Evolutionary conservation across 1,139 yeast species (phyloP).

Genomic region (Geotrichum macrosporum): DNA sequence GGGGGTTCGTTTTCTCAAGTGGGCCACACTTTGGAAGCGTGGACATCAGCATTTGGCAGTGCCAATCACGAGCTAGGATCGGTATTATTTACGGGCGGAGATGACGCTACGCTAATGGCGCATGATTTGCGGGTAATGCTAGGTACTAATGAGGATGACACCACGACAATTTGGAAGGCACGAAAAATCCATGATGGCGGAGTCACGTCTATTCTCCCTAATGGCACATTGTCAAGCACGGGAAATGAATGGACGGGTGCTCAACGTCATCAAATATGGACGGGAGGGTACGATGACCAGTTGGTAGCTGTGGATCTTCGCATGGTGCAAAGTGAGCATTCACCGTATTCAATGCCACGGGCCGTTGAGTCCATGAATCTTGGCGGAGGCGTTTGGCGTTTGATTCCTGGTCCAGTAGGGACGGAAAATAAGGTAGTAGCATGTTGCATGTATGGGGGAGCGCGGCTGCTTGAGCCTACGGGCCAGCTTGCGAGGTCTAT

Average conservation of each 20-base stretch:
- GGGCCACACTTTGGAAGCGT: constrained; percentile 71
- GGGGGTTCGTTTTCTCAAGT: neutral
- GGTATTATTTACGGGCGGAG: constrained; percentile 85
- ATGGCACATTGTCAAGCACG: constrained; percentile 23
- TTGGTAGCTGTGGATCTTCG: constrained; percentile 68
- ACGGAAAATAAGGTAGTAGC: constrained; percentile 48
- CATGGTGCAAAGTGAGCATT: constrained; percentile 43
- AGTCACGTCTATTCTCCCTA: constrained; percentile 65
- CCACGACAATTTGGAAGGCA: constrained; percentile 50
- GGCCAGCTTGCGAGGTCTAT: constrained; percentile 43
- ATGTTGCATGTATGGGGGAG: constrained; percentile 97
- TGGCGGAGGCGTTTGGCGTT: constrained; percentile 95
- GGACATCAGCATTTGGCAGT: constrained; percentile 80
- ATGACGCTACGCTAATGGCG: constrained; percentile 71
- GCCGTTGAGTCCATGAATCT: constrained; percentile 47
- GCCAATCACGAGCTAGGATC: constrained; percentile 46
- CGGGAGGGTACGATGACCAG: constrained; percentile 90
- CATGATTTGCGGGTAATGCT: constrained; percentile 57
- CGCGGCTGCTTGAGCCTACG: constrained; percentile 50
- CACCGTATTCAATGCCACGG: constrained; percentile 48
- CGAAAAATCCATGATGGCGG: constrained; percentile 77
- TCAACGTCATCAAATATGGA: constrained; percentile 47
- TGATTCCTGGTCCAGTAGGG: constrained; percentile 55
- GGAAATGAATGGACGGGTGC: constrained; percentile 28
- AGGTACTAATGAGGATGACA: constrained; percentile 28